Evolutionary conservation across 2,329 filamentous ascomycete species (phyloP), one percentile per base, ranked within the genome.

Genomic region (Zymoseptoria passerinii): DNA sequence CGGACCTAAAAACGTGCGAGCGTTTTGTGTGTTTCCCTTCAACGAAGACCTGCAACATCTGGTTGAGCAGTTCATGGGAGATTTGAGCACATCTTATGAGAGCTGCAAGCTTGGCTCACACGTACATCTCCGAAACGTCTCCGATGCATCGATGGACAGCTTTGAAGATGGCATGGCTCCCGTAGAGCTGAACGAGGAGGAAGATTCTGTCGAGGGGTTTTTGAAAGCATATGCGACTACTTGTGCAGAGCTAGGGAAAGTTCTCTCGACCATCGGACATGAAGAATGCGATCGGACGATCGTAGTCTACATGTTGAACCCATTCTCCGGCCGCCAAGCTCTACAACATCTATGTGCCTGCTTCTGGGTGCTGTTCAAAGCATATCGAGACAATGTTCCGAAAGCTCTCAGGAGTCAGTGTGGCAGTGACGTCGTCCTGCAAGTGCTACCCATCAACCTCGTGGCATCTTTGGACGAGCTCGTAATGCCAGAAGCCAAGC

Each of bases 241-340:
- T 9, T 72, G 68, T 57, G 56, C 53, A 10, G 57, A 66, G 10
- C 58, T 72, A 3, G 70, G 69, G 28, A 61, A 57, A 28, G 65
- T 66, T n/a, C 61, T 72, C 8, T 23, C 50, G 23, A 59, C 53
- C 7, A 61, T 67, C 19, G 58, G 54, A 50, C 54, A 56, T 50
- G 61, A 61, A 29, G 64, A 69, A 10, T 68, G 69, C 86, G 64
- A 81, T 67, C 44, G 72, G 70, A 74, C 75, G 1, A 73, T 90
- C 59, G 87, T 94, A 16, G 78, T 94, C 16, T 92, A 89, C 69
- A 85, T 91, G 66, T 76, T 92, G 44, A 89, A 92, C 71, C 83
- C 84, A 0, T 84, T 87, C 2, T 54, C 57, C 75, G 57, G 55
- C 55, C 28, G 27, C 10, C 8, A 54, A 50, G 60, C 60, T 8